Percentiles rank a stretch among this genome's conserved stretches.
Evolutionary conservation across 306 rosid species (phyloP).

Genomic region (Quercus ilex): DNA sequence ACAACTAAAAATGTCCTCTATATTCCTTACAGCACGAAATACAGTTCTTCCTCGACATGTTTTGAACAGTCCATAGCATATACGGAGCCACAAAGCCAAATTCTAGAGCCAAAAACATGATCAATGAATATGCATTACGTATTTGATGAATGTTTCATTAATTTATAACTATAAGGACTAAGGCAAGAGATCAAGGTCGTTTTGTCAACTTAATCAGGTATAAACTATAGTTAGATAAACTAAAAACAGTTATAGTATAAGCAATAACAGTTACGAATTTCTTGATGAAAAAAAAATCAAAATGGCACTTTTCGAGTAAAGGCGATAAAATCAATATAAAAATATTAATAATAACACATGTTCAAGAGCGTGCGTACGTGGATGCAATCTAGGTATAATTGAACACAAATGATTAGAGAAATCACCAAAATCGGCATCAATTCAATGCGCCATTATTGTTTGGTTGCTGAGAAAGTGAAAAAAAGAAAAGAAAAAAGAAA

Average conservation of each 20-base stretch:
- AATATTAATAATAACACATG: not conserved
- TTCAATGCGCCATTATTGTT: not conserved
- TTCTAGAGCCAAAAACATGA: not conserved
- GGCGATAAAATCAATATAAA: not conserved
- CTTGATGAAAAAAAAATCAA: not conserved
- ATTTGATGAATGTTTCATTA: not conserved
- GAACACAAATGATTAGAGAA: not conserved
- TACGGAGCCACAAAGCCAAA: not conserved
- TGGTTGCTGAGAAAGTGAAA: not conserved
- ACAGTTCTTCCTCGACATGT: no score
- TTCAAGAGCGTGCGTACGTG: not conserved
- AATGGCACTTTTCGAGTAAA: not conserved
- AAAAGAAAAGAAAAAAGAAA: not conserved
- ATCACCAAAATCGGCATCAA: not conserved
- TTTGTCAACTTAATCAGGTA: not conserved
- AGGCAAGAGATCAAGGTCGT: not conserved
- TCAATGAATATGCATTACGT: not conserved
- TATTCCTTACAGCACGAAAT: not conserved
- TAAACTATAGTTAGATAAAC: not conserved
- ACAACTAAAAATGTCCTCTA: not conserved
- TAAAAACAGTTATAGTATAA: not conserved
- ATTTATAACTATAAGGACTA: not conserved
- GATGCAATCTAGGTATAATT: no score
- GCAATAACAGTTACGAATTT: not conserved
- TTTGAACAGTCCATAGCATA: not conserved